Evolutionary conservation across 169 alveolate genomes (phyloP), one percentile per base, ranked within the genome.

Genomic region (Cryptosporidium meleagridis): DNA sequence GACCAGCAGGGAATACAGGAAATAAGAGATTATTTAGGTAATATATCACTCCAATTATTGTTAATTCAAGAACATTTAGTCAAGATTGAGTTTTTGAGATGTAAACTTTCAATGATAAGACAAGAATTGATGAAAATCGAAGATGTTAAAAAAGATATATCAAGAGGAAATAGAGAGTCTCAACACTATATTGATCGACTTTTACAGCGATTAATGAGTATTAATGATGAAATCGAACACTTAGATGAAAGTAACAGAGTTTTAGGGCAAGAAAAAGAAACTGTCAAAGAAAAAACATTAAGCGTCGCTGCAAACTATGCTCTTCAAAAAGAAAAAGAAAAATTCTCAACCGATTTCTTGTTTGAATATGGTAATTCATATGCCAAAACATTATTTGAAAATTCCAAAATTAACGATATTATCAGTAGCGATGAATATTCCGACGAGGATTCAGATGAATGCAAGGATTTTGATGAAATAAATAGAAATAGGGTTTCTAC

Each of bases 71-170:
- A 80, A 41, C 80, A 80, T 65, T 65, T 80, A 23, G 89, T 80
- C 8, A 80, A 80, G 29, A 80, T 80, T 35, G 89, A 80, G 41
- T 80, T 80, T 45, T 41, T 80, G 16, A 80, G 89, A n/a, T 80
- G 89, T 51, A 80, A 80, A 26, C 75, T 80, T 26, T 80, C 89
- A 14, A 80, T 80, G 89, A 80, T 80, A 44, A 59, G 75, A 45
- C 89, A 80, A 14, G 89, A 80, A 80, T 67, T 80, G 55, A 80
- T 80, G 89, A 80, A 80, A 62, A 65, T 80, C 45, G 75, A 80
- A 9, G 89, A 80, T 44, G 69, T 65, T 21, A 80, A 80, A 59
- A 80, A 80, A 48, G 89, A 80, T 39, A 65, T 80, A 41, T 59
- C 89, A 39, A 80, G 89, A 39, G 89, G 89, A 23, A 80, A 80